phyloP scores from a whole-genome alignment of 208 protist species.

The Leishmania aethiopica region DNA sequence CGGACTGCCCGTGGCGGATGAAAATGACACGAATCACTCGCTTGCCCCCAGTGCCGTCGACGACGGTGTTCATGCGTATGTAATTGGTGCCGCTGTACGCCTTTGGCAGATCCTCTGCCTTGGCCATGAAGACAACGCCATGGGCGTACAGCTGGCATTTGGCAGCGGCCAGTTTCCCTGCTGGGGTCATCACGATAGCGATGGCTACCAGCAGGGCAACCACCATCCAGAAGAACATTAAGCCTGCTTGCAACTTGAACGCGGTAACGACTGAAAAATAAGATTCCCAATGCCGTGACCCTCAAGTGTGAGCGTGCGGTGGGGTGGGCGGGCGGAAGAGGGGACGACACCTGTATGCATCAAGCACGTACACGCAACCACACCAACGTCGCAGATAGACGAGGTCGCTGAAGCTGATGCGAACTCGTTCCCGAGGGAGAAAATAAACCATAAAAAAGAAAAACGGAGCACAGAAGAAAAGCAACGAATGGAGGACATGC shows the following conservation, averaged over 20 bases:
- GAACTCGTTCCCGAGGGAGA: not conserved
- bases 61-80: constrained; percentile 45
- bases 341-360: too few species aligned
- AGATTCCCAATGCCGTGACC: not conserved
- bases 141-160: constrained; percentile 63
- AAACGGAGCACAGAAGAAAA: not conserved
- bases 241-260: not conserved
- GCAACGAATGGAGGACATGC: not conserved
- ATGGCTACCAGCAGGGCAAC: constrained; percentile 56
- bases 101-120: constrained; percentile 75
- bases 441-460: not conserved
- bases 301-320: not conserved
- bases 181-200: constrained; percentile 44
- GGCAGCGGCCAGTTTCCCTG: constrained; percentile 41
- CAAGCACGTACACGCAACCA: not conserved
- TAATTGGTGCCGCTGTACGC: constrained; percentile 71
- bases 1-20: constrained; percentile 91
- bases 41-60: constrained; percentile 39
- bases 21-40: constrained; percentile 89
- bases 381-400: not conserved
- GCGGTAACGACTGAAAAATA: not conserved
- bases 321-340: not conserved
- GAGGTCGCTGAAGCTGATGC: not conserved
- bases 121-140: constrained; percentile 63
- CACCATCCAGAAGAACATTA: constrained; percentile 82